These are phyloP conservation scores for Pyrus communis DNA, from an alignment of 306 rosid species.

Conservation along the genomic window DNA sequence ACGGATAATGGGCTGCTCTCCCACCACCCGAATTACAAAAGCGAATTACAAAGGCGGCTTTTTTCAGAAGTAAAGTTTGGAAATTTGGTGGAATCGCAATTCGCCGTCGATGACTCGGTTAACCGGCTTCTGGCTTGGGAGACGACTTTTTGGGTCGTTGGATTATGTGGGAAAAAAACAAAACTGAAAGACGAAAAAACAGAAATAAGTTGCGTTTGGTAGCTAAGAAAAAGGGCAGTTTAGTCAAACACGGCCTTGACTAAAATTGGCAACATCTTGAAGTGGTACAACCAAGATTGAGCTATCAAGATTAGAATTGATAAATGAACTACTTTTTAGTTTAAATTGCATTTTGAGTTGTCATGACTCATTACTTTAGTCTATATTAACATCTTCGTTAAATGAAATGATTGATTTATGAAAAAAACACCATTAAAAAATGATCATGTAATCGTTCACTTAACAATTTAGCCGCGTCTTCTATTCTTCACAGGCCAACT, in stretches of 20 bases:
- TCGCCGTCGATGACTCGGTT: background rate
- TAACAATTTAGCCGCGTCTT: too few relatives aligned
- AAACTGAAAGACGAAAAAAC: background rate
- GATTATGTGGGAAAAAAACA: background rate
- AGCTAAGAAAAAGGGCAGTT: background rate
- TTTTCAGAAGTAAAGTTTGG: background rate
- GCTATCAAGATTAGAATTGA: too few relatives aligned
- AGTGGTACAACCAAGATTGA: background rate
- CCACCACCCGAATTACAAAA: slow-evolving; percentile 1
- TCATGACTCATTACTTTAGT: too few relatives aligned
- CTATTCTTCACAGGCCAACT: too few relatives aligned
- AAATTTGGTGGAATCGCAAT: background rate
- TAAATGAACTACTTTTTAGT: too few relatives aligned
- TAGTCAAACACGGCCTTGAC: background rate
- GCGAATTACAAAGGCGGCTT: background rate
- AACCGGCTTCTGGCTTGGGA: background rate
- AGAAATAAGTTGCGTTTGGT: background rate
- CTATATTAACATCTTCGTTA: too few relatives aligned
- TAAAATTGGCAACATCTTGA: background rate
- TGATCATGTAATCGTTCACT: too few relatives aligned
- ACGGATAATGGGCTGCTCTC: background rate
- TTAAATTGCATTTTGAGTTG: too few relatives aligned
- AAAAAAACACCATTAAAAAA: too few relatives aligned
- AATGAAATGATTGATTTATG: too few relatives aligned
- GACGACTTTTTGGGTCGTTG: background rate